Percentiles rank a stretch among this genome's conserved stretches.
Evolutionary conservation across 441 rosid genomes (phyloP).

Genomic region (Populus hybrid): DNA sequence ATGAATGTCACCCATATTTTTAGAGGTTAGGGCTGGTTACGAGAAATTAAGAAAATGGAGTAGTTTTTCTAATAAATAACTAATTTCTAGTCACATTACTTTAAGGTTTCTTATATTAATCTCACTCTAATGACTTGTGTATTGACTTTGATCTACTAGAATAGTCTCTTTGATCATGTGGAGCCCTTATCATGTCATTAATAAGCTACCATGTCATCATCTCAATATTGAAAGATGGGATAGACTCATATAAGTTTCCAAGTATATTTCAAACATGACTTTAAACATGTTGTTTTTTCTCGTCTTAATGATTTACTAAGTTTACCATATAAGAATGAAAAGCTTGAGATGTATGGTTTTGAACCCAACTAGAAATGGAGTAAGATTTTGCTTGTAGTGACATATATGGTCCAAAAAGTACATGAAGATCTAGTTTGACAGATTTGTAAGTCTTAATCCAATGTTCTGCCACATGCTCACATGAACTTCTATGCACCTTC

Average conservation of each 20-base stretch:
- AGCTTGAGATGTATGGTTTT: neutral
- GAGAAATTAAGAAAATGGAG: neutral
- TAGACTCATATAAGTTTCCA: neutral
- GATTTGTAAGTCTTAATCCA: neutral
- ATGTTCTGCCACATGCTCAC: no score
- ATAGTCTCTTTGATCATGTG: neutral
- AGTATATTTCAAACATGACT: neutral
- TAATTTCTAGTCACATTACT: no score
- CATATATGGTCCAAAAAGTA: neutral
- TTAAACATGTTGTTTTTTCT: neutral
- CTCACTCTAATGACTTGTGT: neutral
- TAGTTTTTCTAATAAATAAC: neutral
- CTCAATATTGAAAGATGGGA: neutral
- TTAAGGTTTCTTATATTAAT: neutral
- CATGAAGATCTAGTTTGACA: neutral
- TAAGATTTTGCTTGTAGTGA: neutral
- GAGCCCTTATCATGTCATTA: neutral
- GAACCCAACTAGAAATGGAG: neutral
- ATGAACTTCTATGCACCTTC: no score
- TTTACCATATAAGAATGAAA: no score
- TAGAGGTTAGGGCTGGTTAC: neutral
- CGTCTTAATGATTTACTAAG: no score
- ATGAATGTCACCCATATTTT: no score
- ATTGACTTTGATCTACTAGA: no score
- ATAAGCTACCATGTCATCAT: neutral